Evolutionary conservation across 176 grass and related monocot species (phyloP).

Genomic region (Oryza meyeriana): DNA sequence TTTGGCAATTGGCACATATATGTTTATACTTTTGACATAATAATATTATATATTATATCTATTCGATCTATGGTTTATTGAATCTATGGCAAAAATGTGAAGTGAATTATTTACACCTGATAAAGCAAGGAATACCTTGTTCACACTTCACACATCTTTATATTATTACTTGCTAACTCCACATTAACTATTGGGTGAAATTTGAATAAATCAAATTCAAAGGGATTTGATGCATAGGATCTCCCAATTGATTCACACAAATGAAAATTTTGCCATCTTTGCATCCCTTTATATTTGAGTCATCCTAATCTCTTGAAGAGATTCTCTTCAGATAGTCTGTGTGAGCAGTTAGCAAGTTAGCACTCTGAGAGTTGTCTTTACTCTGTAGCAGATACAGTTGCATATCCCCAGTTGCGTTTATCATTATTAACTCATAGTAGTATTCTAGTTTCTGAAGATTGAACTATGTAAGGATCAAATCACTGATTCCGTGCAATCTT

Average conservation of each 20-base stretch:
- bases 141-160: background rate
- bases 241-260: background rate
- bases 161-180: background rate
- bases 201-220: background rate
- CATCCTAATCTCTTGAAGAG: background rate
- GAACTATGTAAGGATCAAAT: background rate
- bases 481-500: background rate
- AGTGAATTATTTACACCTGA: background rate
- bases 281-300: background rate
- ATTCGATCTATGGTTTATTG: background rate
- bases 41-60: background rate
- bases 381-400: background rate
- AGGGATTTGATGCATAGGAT: background rate
- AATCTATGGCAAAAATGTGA: background rate
- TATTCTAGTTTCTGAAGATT: background rate
- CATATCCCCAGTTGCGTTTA: too few species aligned
- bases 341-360: background rate
- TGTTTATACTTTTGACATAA: conserved; percentile 1
- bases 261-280: background rate
- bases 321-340: background rate
- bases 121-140: background rate
- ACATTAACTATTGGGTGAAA: background rate
- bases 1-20: background rate
- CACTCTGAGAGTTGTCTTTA: background rate
- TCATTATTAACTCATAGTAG: background rate